Evolutionary conservation across 371 early-diverging fungal species (phyloP), one percentile per base, ranked within the genome.

Genomic region (Lichtheimia ornata): DNA sequence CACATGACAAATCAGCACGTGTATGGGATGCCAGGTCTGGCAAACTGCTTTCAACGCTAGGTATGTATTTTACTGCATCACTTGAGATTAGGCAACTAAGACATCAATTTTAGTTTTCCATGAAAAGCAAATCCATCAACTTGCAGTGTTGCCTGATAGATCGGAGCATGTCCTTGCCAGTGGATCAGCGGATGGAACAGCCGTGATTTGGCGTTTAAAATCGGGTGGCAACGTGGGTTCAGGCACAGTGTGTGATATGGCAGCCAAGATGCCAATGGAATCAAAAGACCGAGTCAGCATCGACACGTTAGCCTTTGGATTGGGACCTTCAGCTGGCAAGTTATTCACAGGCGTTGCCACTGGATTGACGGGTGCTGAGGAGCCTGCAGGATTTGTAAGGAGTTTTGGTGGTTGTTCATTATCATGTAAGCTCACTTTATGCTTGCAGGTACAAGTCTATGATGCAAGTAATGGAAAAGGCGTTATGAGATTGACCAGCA

Each of bases 271-370:
- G 24, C 57, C 63, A 15, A 12, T n/a, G 6, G 41, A 65, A 11
- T 67, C 71, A 11, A 35, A 35, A 35, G 54, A 50, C 15, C 15
- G 20, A n/a, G 17, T 28, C 47, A 63, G 58, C 6, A 63, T 71
- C 4, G 79, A 79, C 22, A 73, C 76, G 28, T 44, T 73, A 27
- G 70, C 71, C 18, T 79, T 79, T 66, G 79, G 79, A 0, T 64
- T 58, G 20, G 62, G 65, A 35, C 55, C 61, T 6, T 64, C 72
- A 13, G 27, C 53, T 12, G 53, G 67, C 9, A 51, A 53, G 1
- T 53, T 79, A 5, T 75, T 73, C 41, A 42, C 70, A 11, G 79
- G 79, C 9, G 50, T 73, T 3, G 59, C 56, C 24, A 72, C 65
- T 17, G 44, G 52, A 25, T 27, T 30, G 17, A 0, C 14, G 5